Evolutionary conservation across 495 filamentous ascomycete genomes (phyloP).

Genomic region (Lasiosphaeria hispida): DNA sequence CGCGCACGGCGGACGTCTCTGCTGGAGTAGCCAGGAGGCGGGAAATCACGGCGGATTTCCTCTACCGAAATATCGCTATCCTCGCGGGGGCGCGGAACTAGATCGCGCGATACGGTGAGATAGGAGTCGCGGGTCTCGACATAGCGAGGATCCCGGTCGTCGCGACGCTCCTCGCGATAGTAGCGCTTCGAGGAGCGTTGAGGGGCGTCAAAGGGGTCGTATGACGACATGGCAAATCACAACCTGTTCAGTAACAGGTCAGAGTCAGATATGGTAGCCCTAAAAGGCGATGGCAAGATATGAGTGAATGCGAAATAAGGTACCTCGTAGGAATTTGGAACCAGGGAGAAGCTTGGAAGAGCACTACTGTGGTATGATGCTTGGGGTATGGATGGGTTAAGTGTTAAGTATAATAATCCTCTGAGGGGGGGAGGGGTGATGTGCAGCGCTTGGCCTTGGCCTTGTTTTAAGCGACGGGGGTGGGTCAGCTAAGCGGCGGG

Average conservation of each 20-base stretch:
- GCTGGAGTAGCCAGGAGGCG: slow-evolving; percentile 53
- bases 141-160: slow-evolving; percentile 46
- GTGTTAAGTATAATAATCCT: too few relatives aligned
- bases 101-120: slow-evolving; percentile 44
- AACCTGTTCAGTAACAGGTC: not conserved
- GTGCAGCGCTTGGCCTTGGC: too few relatives aligned
- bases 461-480: too few relatives aligned
- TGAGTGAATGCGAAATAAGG: too few relatives aligned
- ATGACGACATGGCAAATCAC: slow-evolving; percentile 40
- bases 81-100: slow-evolving; percentile 54
- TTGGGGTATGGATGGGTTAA: too few relatives aligned
- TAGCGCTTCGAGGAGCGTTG: slow-evolving; percentile 41
- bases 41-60: slow-evolving; percentile 66
- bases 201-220: slow-evolving; percentile 47
- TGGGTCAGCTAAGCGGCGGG: too few relatives aligned
- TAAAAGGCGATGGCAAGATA: too few relatives aligned
- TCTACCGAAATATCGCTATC: slow-evolving; percentile 64
- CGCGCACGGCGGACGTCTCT: slow-evolving; percentile 53
- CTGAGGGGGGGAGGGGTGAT: too few relatives aligned
- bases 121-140: slow-evolving; percentile 51
- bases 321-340: too few relatives aligned
- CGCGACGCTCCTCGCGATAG: slow-evolving; percentile 47
- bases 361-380: too few relatives aligned
- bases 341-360: too few relatives aligned
- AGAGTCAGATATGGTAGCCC: not conserved